Conservation (phyloP, 2,329 filamentous ascomycete genomes). For the Zarea fungicola region DNA sequence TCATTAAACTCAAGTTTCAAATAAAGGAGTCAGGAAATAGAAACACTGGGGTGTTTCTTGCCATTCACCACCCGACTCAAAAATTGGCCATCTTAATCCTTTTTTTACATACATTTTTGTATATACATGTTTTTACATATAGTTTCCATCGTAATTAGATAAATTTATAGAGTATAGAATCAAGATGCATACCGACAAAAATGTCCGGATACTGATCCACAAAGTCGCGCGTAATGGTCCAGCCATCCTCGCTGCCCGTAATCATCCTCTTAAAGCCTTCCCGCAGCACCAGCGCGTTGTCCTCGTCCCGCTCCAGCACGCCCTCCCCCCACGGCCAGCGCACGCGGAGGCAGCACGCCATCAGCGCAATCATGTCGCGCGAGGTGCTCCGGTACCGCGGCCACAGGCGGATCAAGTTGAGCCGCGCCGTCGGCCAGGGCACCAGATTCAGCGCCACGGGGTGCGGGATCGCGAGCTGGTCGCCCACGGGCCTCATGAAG, state of each 20-base stretch:
- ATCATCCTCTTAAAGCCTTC: neutral
- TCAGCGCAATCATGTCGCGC: neutral
- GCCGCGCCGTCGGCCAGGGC: neutral
- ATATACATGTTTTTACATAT: neutral
- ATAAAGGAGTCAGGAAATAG: too few relatives aligned
- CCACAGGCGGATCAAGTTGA: neutral
- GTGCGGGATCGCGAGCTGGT: neutral
- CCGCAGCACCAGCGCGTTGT: neutral
- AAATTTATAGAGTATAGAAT: slow-evolving; percentile 2
- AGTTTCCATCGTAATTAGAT: neutral
- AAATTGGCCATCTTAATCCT: too few relatives aligned
- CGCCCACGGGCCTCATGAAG: neutral
- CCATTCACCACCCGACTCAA: too few relatives aligned
- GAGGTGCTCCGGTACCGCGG: neutral
- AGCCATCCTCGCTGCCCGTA: neutral
- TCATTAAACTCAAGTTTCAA: neutral
- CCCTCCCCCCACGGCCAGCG: neutral
- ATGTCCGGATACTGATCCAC: neutral
- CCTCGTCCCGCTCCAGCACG: neutral
- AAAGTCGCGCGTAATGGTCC: neutral
- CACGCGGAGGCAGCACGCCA: neutral
- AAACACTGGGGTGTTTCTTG: too few relatives aligned
- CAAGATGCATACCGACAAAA: neutral
- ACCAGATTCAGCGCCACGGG: neutral
- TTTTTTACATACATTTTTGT: neutral